Conservation (phyloP, 2,329 filamentous ascomycete species). For the Colletotrichum sp. region DNA sequence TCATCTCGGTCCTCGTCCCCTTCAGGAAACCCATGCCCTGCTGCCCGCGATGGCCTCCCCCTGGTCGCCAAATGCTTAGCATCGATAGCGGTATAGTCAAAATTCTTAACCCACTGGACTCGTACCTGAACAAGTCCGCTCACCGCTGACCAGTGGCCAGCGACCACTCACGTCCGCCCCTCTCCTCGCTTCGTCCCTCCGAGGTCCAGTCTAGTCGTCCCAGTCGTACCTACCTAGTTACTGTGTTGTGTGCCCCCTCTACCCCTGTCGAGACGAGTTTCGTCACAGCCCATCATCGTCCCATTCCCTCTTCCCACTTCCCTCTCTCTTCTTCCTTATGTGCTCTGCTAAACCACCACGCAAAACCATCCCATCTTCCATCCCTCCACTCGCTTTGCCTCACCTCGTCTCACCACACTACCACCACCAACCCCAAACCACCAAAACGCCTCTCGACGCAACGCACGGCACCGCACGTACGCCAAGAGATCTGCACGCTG, state of each 20-base stretch:
- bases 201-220: too few species aligned
- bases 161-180: neutral
- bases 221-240: too few species aligned
- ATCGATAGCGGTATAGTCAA: neutral
- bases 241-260: neutral
- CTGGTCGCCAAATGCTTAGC: conserved; percentile 1
- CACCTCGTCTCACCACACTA: conserved; percentile 4
- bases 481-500: conserved; percentile 7
- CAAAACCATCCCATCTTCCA: neutral
- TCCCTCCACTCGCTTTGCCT: neutral
- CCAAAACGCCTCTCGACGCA: neutral
- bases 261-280: conserved; percentile 19
- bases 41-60: neutral
- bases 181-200: neutral
- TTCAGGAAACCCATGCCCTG: neutral
- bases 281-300: conserved; percentile 20
- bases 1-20: conserved; percentile 15
- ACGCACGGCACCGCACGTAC: conserved; percentile 8
- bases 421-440: neutral
- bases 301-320: conserved; percentile 3
- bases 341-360: neutral
- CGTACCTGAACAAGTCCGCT: neutral
- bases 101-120: neutral
- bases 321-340: neutral
- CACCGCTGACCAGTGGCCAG: neutral